phyloP scores from a whole-genome alignment of 192 early-diverging fungal species.

The Radiomyces spectabilis region DNA sequence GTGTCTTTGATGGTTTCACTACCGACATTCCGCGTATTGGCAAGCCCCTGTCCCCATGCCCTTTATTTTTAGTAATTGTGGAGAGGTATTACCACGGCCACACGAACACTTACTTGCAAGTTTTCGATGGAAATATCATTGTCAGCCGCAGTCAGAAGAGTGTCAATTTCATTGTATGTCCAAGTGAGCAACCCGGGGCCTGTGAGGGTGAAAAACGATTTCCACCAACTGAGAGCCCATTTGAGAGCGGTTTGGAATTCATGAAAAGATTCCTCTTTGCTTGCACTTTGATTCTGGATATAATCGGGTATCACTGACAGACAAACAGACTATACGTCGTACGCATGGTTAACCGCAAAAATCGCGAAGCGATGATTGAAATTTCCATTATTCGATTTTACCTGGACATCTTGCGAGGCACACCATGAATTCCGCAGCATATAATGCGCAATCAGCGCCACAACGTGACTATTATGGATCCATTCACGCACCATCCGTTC shows the following conservation, averaged over 20 bases:
- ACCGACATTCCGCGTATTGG: too few relatives aligned
- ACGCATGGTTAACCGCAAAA: too few relatives aligned
- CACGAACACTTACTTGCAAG: neutral
- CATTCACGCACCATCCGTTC: slow-evolving; percentile 43
- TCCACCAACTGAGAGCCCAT: slow-evolving; percentile 22
- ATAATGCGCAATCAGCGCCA: slow-evolving; percentile 45
- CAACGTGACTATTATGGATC: slow-evolving; percentile 55
- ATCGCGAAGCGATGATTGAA: too few relatives aligned
- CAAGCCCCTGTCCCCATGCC: neutral
- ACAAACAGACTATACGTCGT: slow-evolving; percentile 6
- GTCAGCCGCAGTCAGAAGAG: neutral
- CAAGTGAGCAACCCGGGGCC: slow-evolving; percentile 8
- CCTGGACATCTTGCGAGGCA: slow-evolving; percentile 31
- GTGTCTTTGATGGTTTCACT: slow-evolving; percentile 5
- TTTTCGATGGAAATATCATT: neutral
- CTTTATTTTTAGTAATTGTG: neutral
- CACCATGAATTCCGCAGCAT: slow-evolving; percentile 54
- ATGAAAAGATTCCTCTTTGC: neutral
- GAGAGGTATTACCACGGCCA: too few relatives aligned
- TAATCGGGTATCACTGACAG: slow-evolving; percentile 30
- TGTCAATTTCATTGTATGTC: slow-evolving; percentile 2
- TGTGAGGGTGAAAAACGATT: slow-evolving; percentile 17
- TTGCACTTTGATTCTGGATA: neutral
- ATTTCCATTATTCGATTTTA: slow-evolving; percentile 13
- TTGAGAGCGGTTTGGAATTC: slow-evolving; percentile 4